A percentile compares a stretch with the other conserved stretches of the same genome.
Evolutionary conservation across 192 early-diverging fungal species (phyloP).

Genomic region (Backusella liffmaniae): DNA sequence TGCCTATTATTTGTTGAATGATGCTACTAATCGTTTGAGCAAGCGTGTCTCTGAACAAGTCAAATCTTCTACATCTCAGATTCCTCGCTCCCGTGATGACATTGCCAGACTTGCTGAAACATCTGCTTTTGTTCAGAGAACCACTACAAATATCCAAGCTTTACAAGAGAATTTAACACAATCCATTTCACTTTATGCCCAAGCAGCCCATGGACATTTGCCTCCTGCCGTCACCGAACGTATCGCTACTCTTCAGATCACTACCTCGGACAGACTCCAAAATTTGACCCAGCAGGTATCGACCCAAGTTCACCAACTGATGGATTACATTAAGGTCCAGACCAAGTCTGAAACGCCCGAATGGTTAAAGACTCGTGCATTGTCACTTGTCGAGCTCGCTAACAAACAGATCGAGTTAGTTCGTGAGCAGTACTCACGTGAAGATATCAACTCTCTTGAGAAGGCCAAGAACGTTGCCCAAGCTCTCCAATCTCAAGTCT

Average conservation of each 20-base stretch:
- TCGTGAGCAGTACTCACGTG: slow-evolving; percentile 40
- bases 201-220: slow-evolving; percentile 24
- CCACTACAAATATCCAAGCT: slow-evolving; percentile 25
- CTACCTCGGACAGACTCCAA: slow-evolving; percentile 23
- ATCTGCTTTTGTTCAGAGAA: slow-evolving; percentile 25
- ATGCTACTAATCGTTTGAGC: slow-evolving; percentile 30
- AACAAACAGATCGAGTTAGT: slow-evolving; percentile 46
- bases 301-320: slow-evolving; percentile 32
- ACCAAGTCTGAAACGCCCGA: slow-evolving; percentile 43
- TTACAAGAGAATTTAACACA: slow-evolving; percentile 26
- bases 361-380: slow-evolving; percentile 43
- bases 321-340: slow-evolving; percentile 44
- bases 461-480: slow-evolving; percentile 56
- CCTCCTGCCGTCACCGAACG: slow-evolving; percentile 27
- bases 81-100: slow-evolving; percentile 28
- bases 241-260: slow-evolving; percentile 12
- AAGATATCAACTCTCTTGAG: slow-evolving; percentile 45
- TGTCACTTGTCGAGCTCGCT: slow-evolving; percentile 42
- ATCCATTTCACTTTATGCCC: slow-evolving; percentile 25
- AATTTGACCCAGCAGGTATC: slow-evolving; percentile 29
- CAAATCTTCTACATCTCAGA: slow-evolving; percentile 22
- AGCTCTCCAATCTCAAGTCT: slow-evolving; percentile 46
- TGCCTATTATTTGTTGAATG: slow-evolving; percentile 28
- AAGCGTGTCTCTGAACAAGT: slow-evolving; percentile 31
- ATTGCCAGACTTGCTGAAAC: slow-evolving; percentile 27